Percentiles rank a stretch among this genome's conserved stretches.
phyloP scores from a whole-genome alignment of 495 filamentous ascomycete species.

The Daldinia grandis region DNA sequence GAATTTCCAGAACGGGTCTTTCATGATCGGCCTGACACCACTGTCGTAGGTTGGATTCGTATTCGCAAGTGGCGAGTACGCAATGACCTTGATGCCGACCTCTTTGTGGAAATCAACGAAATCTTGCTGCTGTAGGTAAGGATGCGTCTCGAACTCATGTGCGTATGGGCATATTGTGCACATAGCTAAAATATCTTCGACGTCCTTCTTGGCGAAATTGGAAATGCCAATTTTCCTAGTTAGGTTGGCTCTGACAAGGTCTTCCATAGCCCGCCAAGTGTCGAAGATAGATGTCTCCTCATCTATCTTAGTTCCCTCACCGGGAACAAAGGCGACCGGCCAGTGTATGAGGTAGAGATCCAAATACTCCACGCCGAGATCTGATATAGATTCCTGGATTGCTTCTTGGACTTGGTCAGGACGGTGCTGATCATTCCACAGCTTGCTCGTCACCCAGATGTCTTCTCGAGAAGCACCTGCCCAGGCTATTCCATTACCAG shows the following conservation, averaged over 20 bases:
- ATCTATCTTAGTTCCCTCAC: slow-evolving; percentile 50
- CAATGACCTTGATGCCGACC: slow-evolving; percentile 68
- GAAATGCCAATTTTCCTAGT: slow-evolving; percentile 73
- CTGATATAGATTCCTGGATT: slow-evolving; percentile 66
- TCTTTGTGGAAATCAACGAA: slow-evolving; percentile 65
- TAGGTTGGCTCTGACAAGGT: slow-evolving; percentile 53
- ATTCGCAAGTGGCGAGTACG: slow-evolving; percentile 77
- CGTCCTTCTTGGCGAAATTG: slow-evolving; percentile 69
- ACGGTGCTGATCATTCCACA: slow-evolving; percentile 75
- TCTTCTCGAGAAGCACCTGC: slow-evolving; percentile 65
- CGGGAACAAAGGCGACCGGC: slow-evolving; percentile 61
- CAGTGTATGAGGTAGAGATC: slow-evolving; percentile 79
- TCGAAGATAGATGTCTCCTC: slow-evolving; percentile 54
- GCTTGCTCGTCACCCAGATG: slow-evolving; percentile 74
- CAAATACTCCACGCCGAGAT: slow-evolving; percentile 70
- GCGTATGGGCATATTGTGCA: slow-evolving; percentile 67
- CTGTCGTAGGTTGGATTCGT: slow-evolving; percentile 69
- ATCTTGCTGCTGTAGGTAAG: slow-evolving; percentile 64
- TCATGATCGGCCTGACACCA: slow-evolving; percentile 44
- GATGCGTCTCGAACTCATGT: slow-evolving; percentile 68
- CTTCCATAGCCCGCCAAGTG: slow-evolving; percentile 74
- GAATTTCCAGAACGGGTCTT: slow-evolving; percentile 66
- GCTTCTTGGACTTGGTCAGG: slow-evolving; percentile 67
- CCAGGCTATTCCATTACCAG: slow-evolving; percentile 65
- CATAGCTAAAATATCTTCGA: slow-evolving; percentile 65